Base-by-base conservation (phyloP, 768 basidiomycete species). In the Suillus placidus region DNA sequence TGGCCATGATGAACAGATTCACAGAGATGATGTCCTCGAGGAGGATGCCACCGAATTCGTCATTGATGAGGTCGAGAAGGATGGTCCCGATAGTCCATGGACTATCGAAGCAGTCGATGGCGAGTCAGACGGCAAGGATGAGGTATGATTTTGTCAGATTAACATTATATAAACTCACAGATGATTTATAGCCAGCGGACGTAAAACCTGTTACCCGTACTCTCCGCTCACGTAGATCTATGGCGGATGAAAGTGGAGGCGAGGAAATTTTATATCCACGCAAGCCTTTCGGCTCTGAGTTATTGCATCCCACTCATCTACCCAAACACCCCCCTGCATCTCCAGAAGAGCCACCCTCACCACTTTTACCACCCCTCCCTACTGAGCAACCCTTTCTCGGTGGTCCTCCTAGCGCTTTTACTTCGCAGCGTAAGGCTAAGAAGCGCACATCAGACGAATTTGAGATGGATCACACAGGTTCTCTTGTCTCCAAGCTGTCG, bases 221-320 rank as follows among this genome's bases (percentile, higher is more conserved):
- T 13, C 77, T 91, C 62, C 87, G 90, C 54, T 72, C 80, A 54
- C 83, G 84, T 38, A 86, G 86, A 64, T 94, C 92, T 1, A 83
- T 87, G 65, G 85, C 91, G 9, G 90, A 92, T 68, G 93, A 94
- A 77, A 94, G 93, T 71, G 93, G 93, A 6, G 93, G 93, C 49
- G 93, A 95, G 77, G 93, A 95, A 76, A 94, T 95, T 66, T 79
- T 95, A 34, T 95, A 95, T 76, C 92, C 93, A 47, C 89, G 92
- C 64, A 87, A 91, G 67, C 80, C 79, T 26, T 70, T 71, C 49
- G 71, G 67, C 10, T 49, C 71, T 18, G 74, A 77, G 20, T 66
- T 78, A 57, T 66, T 75, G 9, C 71, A 78, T 64, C 73, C 79
- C 12, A 74, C 74, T 52, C 73, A 74, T 49, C 76, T 75, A 35